A percentile compares a stretch with the other conserved stretches of the same genome.
phyloP scores from a whole-genome alignment of 208 protist species.

The Leishmania turanica region DNA sequence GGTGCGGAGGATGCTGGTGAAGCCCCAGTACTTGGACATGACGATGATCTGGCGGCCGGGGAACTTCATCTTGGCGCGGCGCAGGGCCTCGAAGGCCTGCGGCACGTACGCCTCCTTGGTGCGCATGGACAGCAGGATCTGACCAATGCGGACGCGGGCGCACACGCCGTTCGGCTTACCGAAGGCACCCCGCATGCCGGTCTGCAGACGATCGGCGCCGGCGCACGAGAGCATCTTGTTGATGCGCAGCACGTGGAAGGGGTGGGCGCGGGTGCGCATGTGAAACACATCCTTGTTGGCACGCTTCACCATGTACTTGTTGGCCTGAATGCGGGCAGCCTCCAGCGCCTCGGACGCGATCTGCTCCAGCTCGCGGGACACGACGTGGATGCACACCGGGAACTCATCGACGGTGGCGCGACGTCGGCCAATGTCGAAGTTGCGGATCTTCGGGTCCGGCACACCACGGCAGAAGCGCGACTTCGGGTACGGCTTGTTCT shows the following conservation, averaged over 20 bases:
- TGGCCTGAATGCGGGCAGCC: slow-evolving; percentile 98
- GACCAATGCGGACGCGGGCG: slow-evolving; percentile 98
- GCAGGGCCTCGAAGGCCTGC: slow-evolving; percentile 75
- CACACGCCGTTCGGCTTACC: slow-evolving; percentile 96
- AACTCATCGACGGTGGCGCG: slow-evolving; percentile 96
- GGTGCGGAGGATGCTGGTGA: slow-evolving; percentile 77
- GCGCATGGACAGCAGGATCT: slow-evolving; percentile 98
- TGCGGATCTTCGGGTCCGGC: slow-evolving; percentile 97
- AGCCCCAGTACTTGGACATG: slow-evolving; percentile 87
- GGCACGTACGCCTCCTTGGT: slow-evolving; percentile 79
- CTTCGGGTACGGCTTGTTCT: slow-evolving; percentile 87
- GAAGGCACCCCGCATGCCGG: slow-evolving; percentile 67
- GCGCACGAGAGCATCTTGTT: slow-evolving; percentile 99
- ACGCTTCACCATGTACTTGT: slow-evolving; percentile 99
- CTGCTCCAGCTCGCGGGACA: slow-evolving; percentile 99
- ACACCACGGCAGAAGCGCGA: slow-evolving; percentile 99
- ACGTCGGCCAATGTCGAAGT: slow-evolving; percentile 99
- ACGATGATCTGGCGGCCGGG: slow-evolving; percentile 73
- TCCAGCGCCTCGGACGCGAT: slow-evolving; percentile 99
- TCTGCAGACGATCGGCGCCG: slow-evolving; percentile 99
- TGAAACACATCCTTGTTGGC: slow-evolving; percentile 99
- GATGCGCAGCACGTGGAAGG: slow-evolving; percentile 99
- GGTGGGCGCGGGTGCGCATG: slow-evolving; percentile 98
- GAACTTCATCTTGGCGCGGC: slow-evolving; percentile 88
- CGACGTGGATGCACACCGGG: slow-evolving; percentile 97